These are phyloP conservation scores for Balamuthia mandrillaris DNA, from an alignment of 208 protist species.

Conservation along the genomic window DNA sequence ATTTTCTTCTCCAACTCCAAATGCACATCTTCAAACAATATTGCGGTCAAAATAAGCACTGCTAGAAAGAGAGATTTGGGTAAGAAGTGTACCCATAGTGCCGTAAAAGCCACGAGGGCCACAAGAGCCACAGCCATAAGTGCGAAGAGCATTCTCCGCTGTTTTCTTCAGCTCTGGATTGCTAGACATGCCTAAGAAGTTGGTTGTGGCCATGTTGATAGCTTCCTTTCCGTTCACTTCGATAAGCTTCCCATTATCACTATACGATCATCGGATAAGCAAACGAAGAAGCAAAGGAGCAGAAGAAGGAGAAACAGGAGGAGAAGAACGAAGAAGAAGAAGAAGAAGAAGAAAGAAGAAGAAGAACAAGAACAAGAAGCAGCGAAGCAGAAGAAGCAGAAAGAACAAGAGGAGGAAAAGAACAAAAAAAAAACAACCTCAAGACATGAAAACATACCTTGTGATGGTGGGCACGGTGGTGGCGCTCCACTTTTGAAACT, in stretches of 20 bases:
- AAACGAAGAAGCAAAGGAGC: neutral
- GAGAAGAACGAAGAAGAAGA: neutral
- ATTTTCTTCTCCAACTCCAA: slow-evolving; percentile 85
- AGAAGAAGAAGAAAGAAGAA: neutral
- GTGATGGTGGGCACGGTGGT: slow-evolving; percentile 62
- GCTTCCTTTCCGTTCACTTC: slow-evolving; percentile 47
- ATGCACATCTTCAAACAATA: slow-evolving; percentile 81
- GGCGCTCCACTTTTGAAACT: neutral
- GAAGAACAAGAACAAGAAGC: neutral
- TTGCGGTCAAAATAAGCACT: neutral
- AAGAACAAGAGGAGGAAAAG: neutral
- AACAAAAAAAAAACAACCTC: neutral
- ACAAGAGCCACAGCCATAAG: slow-evolving; percentile 94
- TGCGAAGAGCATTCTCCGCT: slow-evolving; percentile 79
- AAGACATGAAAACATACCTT: neutral
- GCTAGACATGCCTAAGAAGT: slow-evolving; percentile 88
- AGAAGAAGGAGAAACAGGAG: neutral
- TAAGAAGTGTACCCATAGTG: slow-evolving; percentile 74
- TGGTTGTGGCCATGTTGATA: slow-evolving; percentile 85
- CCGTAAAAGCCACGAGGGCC: slow-evolving; percentile 96
- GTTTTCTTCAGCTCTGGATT: slow-evolving; percentile 72
- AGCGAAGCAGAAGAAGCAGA: neutral
- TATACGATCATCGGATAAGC: neutral
- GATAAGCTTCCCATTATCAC: neutral
- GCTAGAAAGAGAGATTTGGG: neutral